phyloP scores from a whole-genome alignment of 371 early-diverging fungal species.

The Mucor indicus region DNA sequence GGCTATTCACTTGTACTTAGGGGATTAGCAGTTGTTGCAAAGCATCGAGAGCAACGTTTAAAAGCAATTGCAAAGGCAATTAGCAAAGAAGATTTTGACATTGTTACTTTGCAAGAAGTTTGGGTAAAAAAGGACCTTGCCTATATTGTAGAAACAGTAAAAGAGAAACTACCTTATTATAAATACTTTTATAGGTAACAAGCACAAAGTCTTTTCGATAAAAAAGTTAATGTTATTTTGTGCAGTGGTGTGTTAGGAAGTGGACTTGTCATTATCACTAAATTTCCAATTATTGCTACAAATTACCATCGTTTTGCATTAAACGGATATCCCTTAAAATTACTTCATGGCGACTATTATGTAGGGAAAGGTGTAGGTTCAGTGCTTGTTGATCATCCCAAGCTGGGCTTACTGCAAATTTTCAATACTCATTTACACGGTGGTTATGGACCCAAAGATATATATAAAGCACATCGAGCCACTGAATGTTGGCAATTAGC shows the following conservation, averaged over 20 bases:
- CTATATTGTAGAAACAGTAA: slow-evolving; percentile 19
- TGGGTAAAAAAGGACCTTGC: slow-evolving; percentile 46
- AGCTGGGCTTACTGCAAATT: slow-evolving; percentile 43
- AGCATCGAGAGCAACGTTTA: slow-evolving; percentile 34
- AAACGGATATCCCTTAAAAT: slow-evolving; percentile 43
- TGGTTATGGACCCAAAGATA: slow-evolving; percentile 36
- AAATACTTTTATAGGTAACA: slow-evolving; percentile 41
- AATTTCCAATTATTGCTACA: slow-evolving; percentile 34
- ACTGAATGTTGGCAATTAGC: slow-evolving; percentile 53
- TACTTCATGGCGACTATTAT: slow-evolving; percentile 53
- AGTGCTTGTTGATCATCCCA: slow-evolving; percentile 39
- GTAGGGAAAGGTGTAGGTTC: slow-evolving; percentile 51
- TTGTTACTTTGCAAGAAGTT: slow-evolving; percentile 54
- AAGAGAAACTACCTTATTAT: slow-evolving; percentile 27
- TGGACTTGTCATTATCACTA: slow-evolving; percentile 47
- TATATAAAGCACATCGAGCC: slow-evolving; percentile 39
- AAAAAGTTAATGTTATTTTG: background rate
- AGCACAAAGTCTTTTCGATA: background rate
- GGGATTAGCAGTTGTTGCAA: slow-evolving; percentile 44
- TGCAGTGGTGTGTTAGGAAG: slow-evolving; percentile 48
- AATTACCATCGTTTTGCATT: slow-evolving; percentile 36
- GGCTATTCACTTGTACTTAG: slow-evolving; percentile 24
- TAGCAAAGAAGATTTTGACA: slow-evolving; percentile 30
- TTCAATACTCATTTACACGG: slow-evolving; percentile 58
- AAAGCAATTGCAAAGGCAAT: slow-evolving; percentile 42